A percentile compares a stretch with the other conserved stretches of the same genome.
phyloP scores from a whole-genome alignment of 2,329 filamentous ascomycete genomes.

The Fusarium sp. region DNA sequence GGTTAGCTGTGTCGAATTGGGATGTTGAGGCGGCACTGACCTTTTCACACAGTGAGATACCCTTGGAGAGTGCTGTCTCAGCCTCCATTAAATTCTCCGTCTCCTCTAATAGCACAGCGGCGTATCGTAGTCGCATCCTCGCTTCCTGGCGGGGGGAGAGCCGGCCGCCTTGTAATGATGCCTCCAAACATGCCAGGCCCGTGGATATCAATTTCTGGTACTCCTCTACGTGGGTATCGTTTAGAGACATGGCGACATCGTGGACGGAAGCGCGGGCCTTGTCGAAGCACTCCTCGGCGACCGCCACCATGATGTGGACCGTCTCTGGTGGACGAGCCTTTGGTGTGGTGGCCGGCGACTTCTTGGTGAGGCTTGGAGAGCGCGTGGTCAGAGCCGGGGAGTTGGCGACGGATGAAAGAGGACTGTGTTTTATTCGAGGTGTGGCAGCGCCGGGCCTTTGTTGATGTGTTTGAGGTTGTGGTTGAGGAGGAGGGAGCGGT shows the following conservation, averaged over 20 bases:
- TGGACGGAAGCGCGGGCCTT: conserved; percentile 67
- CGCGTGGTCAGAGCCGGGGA: conserved; percentile 53
- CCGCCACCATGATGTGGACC: conserved; percentile 68
- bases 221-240: conserved; percentile 60
- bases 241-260: conserved; percentile 52
- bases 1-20: conserved; percentile 40
- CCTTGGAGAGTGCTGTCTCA: conserved; percentile 74
- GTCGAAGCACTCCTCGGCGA: conserved; percentile 77
- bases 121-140: conserved; percentile 73
- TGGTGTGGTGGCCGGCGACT: conserved; percentile 53
- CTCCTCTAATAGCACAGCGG: conserved; percentile 74
- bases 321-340: conserved; percentile 58
- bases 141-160: conserved; percentile 72
- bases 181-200: conserved; percentile 74
- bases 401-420: conserved; percentile 51
- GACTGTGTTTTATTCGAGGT: conserved; percentile 49
- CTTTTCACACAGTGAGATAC: conserved; percentile 72
- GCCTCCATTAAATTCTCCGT: conserved; percentile 78
- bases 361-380: conserved; percentile 53
- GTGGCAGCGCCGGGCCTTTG: conserved; percentile 37
- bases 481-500: conserved; percentile 16
- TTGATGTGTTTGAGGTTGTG: conserved; percentile 26
- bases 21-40: conserved; percentile 46
- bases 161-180: conserved; percentile 67
- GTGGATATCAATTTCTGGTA: conserved; percentile 77